Evolutionary conservation across 306 rosid species (phyloP).

Genomic region (Gastrolobium villosum): DNA sequence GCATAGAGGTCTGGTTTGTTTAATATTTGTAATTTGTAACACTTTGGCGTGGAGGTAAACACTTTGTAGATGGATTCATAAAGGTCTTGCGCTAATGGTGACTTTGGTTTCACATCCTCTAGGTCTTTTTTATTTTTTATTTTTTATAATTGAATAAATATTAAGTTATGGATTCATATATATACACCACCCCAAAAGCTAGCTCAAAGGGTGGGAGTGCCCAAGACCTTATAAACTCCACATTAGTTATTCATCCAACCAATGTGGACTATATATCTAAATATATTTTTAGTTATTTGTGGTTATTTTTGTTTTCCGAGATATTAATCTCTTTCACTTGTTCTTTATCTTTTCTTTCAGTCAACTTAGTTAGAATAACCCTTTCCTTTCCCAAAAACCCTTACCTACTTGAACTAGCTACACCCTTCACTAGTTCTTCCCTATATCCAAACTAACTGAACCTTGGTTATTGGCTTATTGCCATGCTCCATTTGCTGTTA

Average conservation of each 20-base stretch:
- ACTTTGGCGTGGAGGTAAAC: conserved; percentile 11
- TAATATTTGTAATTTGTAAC: conserved; percentile 19
- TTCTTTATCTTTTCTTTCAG: conserved; percentile 4
- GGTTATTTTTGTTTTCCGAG: conserved; percentile 23
- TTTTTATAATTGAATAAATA: neutral
- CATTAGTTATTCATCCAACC: too few relatives aligned
- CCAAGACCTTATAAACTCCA: too few relatives aligned
- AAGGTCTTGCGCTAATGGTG: neutral
- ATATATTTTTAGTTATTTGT: neutral
- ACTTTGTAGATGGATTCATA: conserved; percentile 29
- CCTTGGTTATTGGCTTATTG: too few relatives aligned
- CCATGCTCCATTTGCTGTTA: neutral
- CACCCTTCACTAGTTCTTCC: neutral
- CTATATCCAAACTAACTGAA: neutral
- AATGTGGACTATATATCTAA: too few relatives aligned
- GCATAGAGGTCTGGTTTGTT: conserved; percentile 32
- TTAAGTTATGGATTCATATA: neutral
- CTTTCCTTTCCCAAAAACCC: neutral
- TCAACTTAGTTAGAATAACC: neutral
- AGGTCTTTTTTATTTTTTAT: neutral
- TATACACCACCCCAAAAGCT: too few relatives aligned
- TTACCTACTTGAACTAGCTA: conserved; percentile 8
- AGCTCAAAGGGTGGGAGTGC: too few relatives aligned
- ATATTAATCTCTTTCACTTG: neutral
- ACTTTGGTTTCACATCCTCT: conserved; percentile 10